These are phyloP conservation scores for Xylogone sp. DNA, from an alignment of 2,329 filamentous ascomycete genomes.

Conservation along the genomic window DNA sequence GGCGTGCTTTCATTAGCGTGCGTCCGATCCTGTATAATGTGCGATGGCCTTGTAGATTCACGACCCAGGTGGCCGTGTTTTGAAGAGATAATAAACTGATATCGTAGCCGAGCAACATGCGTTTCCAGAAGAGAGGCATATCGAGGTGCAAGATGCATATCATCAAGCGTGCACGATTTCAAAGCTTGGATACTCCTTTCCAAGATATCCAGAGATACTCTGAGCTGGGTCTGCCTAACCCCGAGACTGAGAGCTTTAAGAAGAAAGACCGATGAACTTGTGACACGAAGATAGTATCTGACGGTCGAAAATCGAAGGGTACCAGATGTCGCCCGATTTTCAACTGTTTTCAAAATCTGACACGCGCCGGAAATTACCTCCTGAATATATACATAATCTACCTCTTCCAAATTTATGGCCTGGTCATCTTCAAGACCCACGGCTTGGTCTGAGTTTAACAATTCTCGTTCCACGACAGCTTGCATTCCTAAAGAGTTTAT, in stretches of 20 bases:
- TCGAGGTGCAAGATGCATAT: slow-evolving; percentile 9
- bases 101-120: slow-evolving; percentile 3
- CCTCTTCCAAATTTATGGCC: slow-evolving; percentile 40
- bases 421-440: slow-evolving; percentile 12
- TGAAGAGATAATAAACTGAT: background rate
- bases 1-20: background rate
- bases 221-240: slow-evolving; percentile 4
- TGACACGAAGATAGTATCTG: slow-evolving; percentile 49
- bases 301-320: slow-evolving; percentile 48
- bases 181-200: slow-evolving; percentile 6
- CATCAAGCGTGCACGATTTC: slow-evolving; percentile 4
- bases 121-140: slow-evolving; percentile 10
- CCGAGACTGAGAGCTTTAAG: slow-evolving; percentile 11
- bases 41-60: background rate
- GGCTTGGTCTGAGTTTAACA: slow-evolving; percentile 28
- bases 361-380: slow-evolving; percentile 52
- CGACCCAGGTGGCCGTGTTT: background rate
- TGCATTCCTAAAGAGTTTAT: slow-evolving; percentile 49
- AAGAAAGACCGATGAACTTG: slow-evolving; percentile 48
- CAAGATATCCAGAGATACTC: slow-evolving; percentile 6
- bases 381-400: slow-evolving; percentile 51
- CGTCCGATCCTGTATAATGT: background rate
- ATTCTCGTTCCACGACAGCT: slow-evolving; percentile 49
- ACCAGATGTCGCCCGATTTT: slow-evolving; percentile 40
- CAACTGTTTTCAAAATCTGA: slow-evolving; percentile 46